Conservation (phyloP, 495 filamentous ascomycete species). For the Hypoxylon subgilvum region DNA sequence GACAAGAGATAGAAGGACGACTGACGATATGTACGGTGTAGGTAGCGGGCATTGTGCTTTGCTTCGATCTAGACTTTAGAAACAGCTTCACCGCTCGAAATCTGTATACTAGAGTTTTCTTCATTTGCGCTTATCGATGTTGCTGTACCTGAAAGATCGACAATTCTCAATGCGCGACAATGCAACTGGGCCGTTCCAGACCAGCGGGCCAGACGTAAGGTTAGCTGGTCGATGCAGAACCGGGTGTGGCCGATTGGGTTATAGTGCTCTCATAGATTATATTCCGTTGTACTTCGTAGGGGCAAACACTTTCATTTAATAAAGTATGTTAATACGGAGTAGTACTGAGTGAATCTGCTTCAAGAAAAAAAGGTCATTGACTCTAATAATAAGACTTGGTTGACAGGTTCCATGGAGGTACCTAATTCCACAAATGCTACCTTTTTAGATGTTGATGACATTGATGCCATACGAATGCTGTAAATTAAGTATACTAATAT, state of each 20-base stretch:
- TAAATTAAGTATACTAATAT: not conserved
- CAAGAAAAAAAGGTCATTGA: too few species aligned
- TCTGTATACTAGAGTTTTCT: constrained; percentile 8
- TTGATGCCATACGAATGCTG: too few species aligned
- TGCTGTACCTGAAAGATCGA: not conserved
- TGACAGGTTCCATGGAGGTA: too few species aligned
- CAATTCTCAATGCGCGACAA: constrained; percentile 1
- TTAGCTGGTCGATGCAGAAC: constrained; percentile 2
- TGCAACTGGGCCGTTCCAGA: constrained; percentile 32
- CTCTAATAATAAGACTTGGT: too few species aligned
- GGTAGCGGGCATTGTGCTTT: constrained; percentile 18
- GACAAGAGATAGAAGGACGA: constrained; percentile 22
- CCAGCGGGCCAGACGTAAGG: constrained; percentile 13
- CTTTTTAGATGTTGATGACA: too few species aligned
- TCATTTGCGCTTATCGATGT: not conserved
- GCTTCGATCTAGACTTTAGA: constrained; percentile 14
- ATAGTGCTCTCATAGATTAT: too few species aligned
- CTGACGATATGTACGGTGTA: too few species aligned
- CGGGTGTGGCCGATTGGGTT: constrained; percentile 30
- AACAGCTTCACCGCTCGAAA: constrained; percentile 23
- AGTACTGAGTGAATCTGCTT: too few species aligned
- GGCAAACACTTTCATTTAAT: too few species aligned
- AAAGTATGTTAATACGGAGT: too few species aligned
- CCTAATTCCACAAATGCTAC: too few species aligned
- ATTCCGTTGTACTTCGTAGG: too few species aligned